A percentile compares a stretch with the other conserved stretches of the same genome.
Evolutionary conservation across 2,329 filamentous ascomycete species (phyloP).

Genomic region (Colletotrichum sp.): DNA sequence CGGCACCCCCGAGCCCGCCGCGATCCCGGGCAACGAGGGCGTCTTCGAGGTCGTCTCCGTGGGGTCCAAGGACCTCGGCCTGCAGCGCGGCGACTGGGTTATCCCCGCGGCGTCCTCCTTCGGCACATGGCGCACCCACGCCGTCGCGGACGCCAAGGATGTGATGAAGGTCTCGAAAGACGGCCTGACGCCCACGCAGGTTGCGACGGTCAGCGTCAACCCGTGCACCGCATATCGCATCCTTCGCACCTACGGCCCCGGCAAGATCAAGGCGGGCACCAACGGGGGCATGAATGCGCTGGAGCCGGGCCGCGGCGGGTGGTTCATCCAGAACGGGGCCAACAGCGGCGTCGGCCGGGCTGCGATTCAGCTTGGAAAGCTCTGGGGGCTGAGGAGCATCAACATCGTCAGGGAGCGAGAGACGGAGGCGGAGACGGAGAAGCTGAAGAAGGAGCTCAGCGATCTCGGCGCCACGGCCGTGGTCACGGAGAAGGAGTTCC

Average conservation of each 20-base stretch:
- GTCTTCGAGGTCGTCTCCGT: slow-evolving; percentile 85
- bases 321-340: slow-evolving; percentile 97
- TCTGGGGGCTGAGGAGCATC: slow-evolving; percentile 91
- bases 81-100: slow-evolving; percentile 88
- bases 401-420: slow-evolving; percentile 83
- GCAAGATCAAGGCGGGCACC: slow-evolving; percentile 44
- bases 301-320: slow-evolving; percentile 67
- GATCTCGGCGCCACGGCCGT: slow-evolving; percentile 63
- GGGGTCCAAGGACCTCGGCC: slow-evolving; percentile 57
- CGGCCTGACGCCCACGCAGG: slow-evolving; percentile 76
- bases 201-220: slow-evolving; percentile 89
- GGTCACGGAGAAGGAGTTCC: slow-evolving; percentile 60
- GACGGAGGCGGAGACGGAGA: slow-evolving; percentile 67
- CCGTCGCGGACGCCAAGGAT: slow-evolving; percentile 61
- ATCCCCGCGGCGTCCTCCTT: slow-evolving; percentile 84
- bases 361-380: slow-evolving; percentile 83
- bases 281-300: slow-evolving; percentile 49
- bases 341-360: slow-evolving; percentile 92
- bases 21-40: slow-evolving; percentile 88
- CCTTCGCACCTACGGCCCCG: slow-evolving; percentile 76
- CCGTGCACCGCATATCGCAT: slow-evolving; percentile 95
- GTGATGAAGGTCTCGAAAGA: slow-evolving; percentile 75
- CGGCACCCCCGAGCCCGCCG: slow-evolving; percentile 77
- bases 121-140: slow-evolving; percentile 95
- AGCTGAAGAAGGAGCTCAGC: slow-evolving; percentile 55